These are phyloP conservation scores for Arabidopsis suecica DNA, from an alignment of 345 rosid genomes.

Conservation along the genomic window DNA sequence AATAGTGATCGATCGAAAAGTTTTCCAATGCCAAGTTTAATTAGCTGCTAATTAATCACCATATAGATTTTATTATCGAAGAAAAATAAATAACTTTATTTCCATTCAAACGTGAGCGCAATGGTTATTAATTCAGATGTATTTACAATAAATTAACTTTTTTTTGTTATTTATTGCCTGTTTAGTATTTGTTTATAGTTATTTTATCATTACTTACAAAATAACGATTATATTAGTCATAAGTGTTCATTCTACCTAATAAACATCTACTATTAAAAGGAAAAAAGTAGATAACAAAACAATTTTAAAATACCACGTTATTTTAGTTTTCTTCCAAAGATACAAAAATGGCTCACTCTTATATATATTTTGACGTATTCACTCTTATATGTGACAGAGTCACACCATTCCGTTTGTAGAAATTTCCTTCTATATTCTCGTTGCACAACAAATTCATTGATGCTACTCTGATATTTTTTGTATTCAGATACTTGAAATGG, in stretches of 20 bases:
- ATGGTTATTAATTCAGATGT: not conserved
- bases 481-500: conserved; percentile 84
- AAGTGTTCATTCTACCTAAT: not conserved
- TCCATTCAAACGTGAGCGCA: not conserved
- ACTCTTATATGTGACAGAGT: not conserved
- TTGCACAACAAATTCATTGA: not conserved
- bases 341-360: too few species aligned
- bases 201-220: not conserved
- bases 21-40: not conserved
- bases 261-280: not conserved
- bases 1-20: not conserved
- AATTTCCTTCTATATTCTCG: not conserved
- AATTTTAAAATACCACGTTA: not conserved
- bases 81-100: too few species aligned
- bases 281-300: not conserved
- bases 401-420: not conserved
- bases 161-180: not conserved
- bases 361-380: not conserved
- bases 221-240: not conserved
- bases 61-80: too few species aligned
- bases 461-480: not conserved
- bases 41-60: too few species aligned
- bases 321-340: not conserved
- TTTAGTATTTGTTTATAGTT: not conserved
- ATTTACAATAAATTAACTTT: not conserved